Percentiles rank a stretch among this genome's conserved stretches.
Conservation (phyloP, 768 basidiomycete genomes). For the Amanita rubescens region DNA sequence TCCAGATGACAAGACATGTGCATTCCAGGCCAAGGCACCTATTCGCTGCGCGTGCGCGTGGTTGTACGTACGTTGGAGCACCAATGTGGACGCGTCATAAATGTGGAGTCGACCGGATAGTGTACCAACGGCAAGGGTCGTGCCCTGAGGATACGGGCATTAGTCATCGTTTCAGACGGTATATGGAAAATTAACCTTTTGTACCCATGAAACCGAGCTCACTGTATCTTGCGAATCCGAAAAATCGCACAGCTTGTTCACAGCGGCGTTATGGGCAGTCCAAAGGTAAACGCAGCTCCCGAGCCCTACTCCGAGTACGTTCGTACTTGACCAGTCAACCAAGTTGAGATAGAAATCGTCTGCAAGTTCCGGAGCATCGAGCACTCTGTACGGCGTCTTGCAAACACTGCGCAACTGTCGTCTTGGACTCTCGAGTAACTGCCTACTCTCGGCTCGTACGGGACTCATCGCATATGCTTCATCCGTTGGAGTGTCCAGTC, state of each 20-base stretch:
- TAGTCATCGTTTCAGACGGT: not conserved
- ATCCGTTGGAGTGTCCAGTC: slow-evolving; percentile 79
- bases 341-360: slow-evolving; percentile 99
- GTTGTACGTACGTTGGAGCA: slow-evolving; percentile 72
- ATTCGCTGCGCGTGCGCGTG: slow-evolving; percentile 85
- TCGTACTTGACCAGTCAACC: slow-evolving; percentile 95
- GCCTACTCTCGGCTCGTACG: slow-evolving; percentile 75
- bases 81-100: slow-evolving; percentile 80
- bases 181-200: slow-evolving; percentile 33
- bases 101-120: slow-evolving; percentile 85
- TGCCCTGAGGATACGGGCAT: slow-evolving; percentile 41
- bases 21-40: slow-evolving; percentile 93
- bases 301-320: slow-evolving; percentile 90
- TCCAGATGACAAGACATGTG: slow-evolving; percentile 80
- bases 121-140: slow-evolving; percentile 89
- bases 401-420: slow-evolving; percentile 76
- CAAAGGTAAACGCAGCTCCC: slow-evolving; percentile 93
- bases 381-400: slow-evolving; percentile 94
- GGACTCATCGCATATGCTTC: slow-evolving; percentile 89
- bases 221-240: slow-evolving; percentile 60
- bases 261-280: slow-evolving; percentile 90
- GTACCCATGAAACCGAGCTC: slow-evolving; percentile 91
- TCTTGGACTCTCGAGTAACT: slow-evolving; percentile 77
- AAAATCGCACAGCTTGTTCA: slow-evolving; percentile 88
- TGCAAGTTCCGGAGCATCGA: slow-evolving; percentile 94